Percentiles rank a stretch among this genome's conserved stretches.
These are phyloP conservation scores for Aphanomyces stellatus DNA, from an alignment of 352 stramenopile genomes.

Conservation along the genomic window DNA sequence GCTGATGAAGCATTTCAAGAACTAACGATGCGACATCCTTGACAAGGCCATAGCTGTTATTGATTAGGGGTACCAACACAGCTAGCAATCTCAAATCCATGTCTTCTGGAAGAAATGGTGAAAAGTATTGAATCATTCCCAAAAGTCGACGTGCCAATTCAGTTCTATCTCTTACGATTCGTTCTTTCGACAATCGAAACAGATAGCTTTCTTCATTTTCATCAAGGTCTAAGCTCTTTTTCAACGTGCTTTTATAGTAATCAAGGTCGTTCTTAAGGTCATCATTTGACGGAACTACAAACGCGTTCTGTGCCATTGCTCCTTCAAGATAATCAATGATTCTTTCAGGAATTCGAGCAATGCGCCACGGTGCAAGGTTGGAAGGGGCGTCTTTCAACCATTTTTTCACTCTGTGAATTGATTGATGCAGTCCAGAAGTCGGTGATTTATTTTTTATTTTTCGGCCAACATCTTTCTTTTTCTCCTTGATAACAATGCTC, in stretches of 20 bases:
- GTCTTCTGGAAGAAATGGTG: background rate
- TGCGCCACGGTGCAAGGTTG: background rate
- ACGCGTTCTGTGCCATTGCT: background rate
- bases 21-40: background rate
- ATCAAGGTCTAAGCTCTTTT: background rate
- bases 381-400: background rate
- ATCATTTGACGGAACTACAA: conserved; percentile 9
- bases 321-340: conserved; percentile 11
- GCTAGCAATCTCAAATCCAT: background rate
- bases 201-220: conserved; percentile 3
- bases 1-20: background rate
- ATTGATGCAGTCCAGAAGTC: background rate
- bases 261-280: background rate
- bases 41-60: background rate
- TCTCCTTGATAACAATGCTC: background rate
- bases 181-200: conserved; percentile 15
- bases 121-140: background rate
- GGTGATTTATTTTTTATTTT: background rate
- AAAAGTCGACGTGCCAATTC: background rate
- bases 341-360: conserved; percentile 1
- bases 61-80: background rate
- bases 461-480: background rate
- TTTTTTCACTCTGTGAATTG: background rate
- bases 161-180: background rate
- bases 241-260: conserved; percentile 5